A percentile compares a stretch with the other conserved stretches of the same genome.
Conservation (phyloP, 495 filamentous ascomycete genomes). For the Penicillium pulvis region DNA sequence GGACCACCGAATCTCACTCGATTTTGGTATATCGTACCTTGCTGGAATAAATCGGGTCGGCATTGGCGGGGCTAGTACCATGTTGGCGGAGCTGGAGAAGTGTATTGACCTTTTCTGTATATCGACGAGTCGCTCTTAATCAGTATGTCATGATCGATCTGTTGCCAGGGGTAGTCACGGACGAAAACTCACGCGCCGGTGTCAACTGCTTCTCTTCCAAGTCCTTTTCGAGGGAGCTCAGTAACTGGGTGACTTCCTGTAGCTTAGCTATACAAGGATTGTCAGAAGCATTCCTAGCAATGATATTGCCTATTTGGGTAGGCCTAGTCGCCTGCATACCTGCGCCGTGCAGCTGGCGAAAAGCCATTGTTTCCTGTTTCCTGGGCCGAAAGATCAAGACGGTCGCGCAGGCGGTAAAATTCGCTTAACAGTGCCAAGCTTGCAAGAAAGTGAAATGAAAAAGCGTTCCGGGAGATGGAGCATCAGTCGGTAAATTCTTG, state of each 20-base stretch:
- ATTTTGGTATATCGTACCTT: constrained; percentile 50
- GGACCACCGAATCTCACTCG: not conserved
- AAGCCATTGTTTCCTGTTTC: constrained; percentile 17
- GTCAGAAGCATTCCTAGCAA: not conserved
- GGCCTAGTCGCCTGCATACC: constrained; percentile 30
- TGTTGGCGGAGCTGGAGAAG: constrained; percentile 79
- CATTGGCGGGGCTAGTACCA: constrained; percentile 68
- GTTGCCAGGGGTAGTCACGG: not conserved
- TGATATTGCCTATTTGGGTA: not conserved
- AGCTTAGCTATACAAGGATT: constrained; percentile 56
- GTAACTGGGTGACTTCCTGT: constrained; percentile 59
- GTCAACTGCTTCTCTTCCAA: constrained; percentile 54
- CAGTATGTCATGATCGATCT: not conserved
- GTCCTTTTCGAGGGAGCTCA: constrained; percentile 61
- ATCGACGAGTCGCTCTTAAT: not conserved
- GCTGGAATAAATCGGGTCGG: constrained; percentile 79
- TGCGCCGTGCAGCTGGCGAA: constrained; percentile 30
- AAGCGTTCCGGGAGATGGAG: no score
- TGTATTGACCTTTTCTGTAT: constrained; percentile 59
- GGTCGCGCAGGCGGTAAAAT: not conserved
- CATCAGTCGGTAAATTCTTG: no score
- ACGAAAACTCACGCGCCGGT: constrained; percentile 53
- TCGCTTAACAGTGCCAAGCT: not conserved
- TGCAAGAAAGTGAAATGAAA: not conserved
- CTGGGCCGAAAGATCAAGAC: not conserved